Base-by-base conservation (phyloP, 2,329 filamentous ascomycete genomes). In the Ceratocystis huliohia region DNA sequence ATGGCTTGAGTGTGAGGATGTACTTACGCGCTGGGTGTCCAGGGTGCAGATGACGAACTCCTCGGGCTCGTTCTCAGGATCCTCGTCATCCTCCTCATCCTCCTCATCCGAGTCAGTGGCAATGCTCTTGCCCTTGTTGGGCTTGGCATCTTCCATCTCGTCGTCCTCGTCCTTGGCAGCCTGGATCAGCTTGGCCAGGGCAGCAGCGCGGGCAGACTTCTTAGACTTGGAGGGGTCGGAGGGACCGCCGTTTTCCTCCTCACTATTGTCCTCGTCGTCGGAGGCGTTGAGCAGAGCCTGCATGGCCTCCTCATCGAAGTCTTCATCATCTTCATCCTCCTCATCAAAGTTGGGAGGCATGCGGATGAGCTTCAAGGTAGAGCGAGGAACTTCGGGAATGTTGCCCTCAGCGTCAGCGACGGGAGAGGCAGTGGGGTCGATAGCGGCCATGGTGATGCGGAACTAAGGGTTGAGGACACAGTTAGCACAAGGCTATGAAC, bases 381-480 rank as follows among this genome's bases (percentile, higher is more conserved):
- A 88, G 72, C 92, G 88, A 72, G 87, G 83, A 69, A 85, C 77
- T 67, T 78, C 76, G 72, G 83, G 83, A 68, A 83, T 77, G 73
- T 86, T 84, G 72, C 81, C 82, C 64, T 83, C 82, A 67, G 81
- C 81, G 71, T 87, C 85, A 68, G 81, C 81, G 75, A 90, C 83
- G 45, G 86, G 82, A 72, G 85, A 81, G 72, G 89, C 89, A 73
- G 85, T 91, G 67, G 94, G 94, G 75, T 99, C 93, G 75, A 99
- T 88, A 70, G 94, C 94, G 73, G 95, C 94, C 94, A 99, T 99
- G 73, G 92, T 97, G 74, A 99, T 91, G 76, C 91, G 91, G 80
- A 96, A 95, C 92, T 96, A 73, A 3, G 33, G 30, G 33, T 50
- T 65, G 44, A 33, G 25, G 41, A 25, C 62, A 62, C 64, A 56